A percentile compares a stretch with the other conserved stretches of the same genome.
phyloP scores from a whole-genome alignment of 1,284 basidiomycete species.

The Ganoderma leucocontextum region DNA sequence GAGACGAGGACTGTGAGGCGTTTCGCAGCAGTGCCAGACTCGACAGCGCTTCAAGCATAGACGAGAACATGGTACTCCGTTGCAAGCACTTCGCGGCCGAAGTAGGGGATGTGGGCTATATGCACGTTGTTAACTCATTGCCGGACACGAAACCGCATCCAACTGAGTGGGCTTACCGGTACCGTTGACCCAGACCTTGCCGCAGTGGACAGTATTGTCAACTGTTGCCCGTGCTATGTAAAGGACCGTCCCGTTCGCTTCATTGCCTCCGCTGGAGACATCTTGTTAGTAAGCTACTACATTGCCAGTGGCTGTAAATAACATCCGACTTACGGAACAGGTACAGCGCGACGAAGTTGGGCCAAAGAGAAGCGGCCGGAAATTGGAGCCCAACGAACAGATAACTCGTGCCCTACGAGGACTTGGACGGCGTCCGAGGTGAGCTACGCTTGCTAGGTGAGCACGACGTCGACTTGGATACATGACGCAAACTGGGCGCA shows the following conservation, averaged over 20 bases:
- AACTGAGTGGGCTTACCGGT: background rate
- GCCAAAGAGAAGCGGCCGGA: background rate
- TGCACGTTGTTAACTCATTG: background rate
- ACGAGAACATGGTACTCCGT: background rate
- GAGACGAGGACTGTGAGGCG: background rate
- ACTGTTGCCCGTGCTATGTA: background rate
- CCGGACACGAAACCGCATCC: background rate
- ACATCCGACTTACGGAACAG: background rate
- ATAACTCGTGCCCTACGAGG: background rate
- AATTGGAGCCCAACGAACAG: background rate
- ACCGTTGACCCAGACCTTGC: background rate
- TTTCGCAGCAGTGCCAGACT: background rate
- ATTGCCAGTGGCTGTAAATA: background rate
- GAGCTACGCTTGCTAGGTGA: background rate
- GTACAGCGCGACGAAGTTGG: background rate
- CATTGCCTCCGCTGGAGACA: background rate
- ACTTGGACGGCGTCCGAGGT: background rate
- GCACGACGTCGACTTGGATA: background rate
- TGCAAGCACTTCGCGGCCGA: background rate
- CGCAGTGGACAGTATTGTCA: background rate
- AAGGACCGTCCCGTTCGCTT: background rate
- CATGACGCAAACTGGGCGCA: background rate
- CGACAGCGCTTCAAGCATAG: background rate
- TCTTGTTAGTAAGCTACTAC: background rate
- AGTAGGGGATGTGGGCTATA: background rate